Base-by-base conservation (phyloP, 75 land plant genomes). In the Sequoiadendron giganteum region DNA sequence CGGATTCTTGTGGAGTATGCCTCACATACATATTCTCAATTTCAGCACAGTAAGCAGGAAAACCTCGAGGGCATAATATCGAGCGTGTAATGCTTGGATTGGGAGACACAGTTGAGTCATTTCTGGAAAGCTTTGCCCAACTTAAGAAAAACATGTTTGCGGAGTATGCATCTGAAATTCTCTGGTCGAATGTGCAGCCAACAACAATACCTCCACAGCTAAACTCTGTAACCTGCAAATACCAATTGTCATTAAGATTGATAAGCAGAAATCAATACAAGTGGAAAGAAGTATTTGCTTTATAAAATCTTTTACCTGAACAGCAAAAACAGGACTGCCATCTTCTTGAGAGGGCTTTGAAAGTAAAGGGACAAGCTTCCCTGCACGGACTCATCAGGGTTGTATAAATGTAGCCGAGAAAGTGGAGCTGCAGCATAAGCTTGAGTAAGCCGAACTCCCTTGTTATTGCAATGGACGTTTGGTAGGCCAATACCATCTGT, bases 221-320 rank as follows among this genome's bases (percentile, higher is more conserved):
- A 52, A 93, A 89, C 89, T 91, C 88, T 1, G 91, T 93, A 0
- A 61, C 94, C 94, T 93, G 88, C 77, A 11, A 18, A 14, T 13
- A 47, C 48, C 0, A n/a, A 87, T 25, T 65, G 3, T 25, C 8
- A 8, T 49, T 49, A 10, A 49, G 14, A 49, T 49, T 10, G 54
- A 0, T 10, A 49, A 9, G 54, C 54, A 49, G 1, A 10, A 49
- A 49, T 9, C 13, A 10, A 0, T 49, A 49, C 54, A 49, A 49
- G 14, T 10, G 54, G 54, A 49, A 42, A 42, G 43, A 42, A 42
- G 43, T 42, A 42, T 42, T 1, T 42, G 43, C 1, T 49, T 1
- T 49, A 10, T 10, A 13, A 8, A 49, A 11, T 49, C 54, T 9
- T 49, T 49, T 49, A 49, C 14, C 54, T 49, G 54, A 10, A 49